Evolutionary conservation across 2,329 filamentous ascomycete genomes (phyloP).

Genomic region (Fusarium circinatum): DNA sequence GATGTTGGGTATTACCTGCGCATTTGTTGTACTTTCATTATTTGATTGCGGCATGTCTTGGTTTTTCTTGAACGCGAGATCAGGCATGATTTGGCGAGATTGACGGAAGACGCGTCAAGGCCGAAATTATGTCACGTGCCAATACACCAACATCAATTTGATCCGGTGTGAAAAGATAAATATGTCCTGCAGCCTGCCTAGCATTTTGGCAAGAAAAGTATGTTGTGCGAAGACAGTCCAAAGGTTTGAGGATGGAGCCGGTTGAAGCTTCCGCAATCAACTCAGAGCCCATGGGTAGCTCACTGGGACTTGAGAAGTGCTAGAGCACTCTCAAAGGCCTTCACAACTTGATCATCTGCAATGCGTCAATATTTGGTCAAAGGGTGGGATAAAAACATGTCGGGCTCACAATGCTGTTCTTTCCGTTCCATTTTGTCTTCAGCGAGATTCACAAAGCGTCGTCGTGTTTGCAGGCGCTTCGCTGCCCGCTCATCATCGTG

Average conservation of each 20-base stretch:
- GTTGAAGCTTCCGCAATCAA: not conserved
- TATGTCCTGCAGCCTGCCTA: not conserved
- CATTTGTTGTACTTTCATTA: slow-evolving; percentile 16
- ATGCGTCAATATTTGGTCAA: slow-evolving; percentile 29
- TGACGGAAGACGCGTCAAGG: slow-evolving; percentile 24
- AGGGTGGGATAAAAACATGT: not conserved
- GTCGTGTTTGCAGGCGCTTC: slow-evolving; percentile 84
- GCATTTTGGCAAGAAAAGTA: not conserved
- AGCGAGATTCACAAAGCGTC: slow-evolving; percentile 77
- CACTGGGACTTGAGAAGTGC: slow-evolving; percentile 59
- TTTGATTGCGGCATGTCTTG: slow-evolving; percentile 38
- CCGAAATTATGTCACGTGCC: slow-evolving; percentile 39
- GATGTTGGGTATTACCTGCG: slow-evolving; percentile 39
- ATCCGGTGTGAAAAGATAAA: not conserved
- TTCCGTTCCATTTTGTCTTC: slow-evolving; percentile 78
- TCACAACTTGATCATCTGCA: slow-evolving; percentile 64
- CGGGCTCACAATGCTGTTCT: slow-evolving; percentile 79
- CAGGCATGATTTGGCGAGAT: slow-evolving; percentile 18
- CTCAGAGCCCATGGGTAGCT: not conserved
- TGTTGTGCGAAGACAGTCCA: not conserved
- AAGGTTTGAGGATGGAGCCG: not conserved
- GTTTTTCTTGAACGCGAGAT: slow-evolving; percentile 3
- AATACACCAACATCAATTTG: slow-evolving; percentile 6
- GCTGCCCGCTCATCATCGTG: slow-evolving; percentile 81
- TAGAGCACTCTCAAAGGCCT: slow-evolving; percentile 70